These are phyloP conservation scores for Aphanocladium album DNA, from an alignment of 2,329 filamentous ascomycete species.

Conservation along the genomic window DNA sequence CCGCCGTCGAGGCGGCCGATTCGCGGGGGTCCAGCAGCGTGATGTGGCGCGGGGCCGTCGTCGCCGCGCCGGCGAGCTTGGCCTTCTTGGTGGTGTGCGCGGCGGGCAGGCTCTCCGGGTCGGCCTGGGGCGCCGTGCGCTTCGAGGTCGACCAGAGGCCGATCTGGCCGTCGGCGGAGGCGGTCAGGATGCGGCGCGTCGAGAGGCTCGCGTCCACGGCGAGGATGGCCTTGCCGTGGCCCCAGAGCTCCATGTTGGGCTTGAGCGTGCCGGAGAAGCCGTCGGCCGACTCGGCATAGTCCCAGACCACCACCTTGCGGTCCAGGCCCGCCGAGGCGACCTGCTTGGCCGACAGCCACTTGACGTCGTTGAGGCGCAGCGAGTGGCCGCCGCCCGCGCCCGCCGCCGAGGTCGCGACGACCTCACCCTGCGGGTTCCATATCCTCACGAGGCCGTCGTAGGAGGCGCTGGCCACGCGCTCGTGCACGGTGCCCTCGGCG, in stretches of 20 bases:
- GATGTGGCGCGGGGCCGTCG: slow-evolving; percentile 70
- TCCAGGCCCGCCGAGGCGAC: slow-evolving; percentile 82
- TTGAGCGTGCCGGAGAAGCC: slow-evolving; percentile 58
- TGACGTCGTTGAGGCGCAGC: slow-evolving; percentile 73
- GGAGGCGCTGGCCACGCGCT: slow-evolving; percentile 78
- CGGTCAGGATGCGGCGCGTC: slow-evolving; percentile 75
- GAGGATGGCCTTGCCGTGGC: slow-evolving; percentile 71
- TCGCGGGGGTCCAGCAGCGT: slow-evolving; percentile 88
- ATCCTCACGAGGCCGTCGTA: slow-evolving; percentile 86
- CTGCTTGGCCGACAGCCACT: slow-evolving; percentile 72
- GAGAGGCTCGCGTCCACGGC: slow-evolving; percentile 67
- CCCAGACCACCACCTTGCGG: slow-evolving; percentile 83
- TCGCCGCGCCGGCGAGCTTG: slow-evolving; percentile 49
- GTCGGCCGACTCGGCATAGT: slow-evolving; percentile 66
- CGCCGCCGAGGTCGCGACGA: slow-evolving; percentile 70
- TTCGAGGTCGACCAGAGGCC: slow-evolving; percentile 88
- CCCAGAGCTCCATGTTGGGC: slow-evolving; percentile 75
- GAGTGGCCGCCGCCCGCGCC: slow-evolving; percentile 67
- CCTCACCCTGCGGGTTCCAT: slow-evolving; percentile 84
- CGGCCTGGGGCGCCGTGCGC: slow-evolving; percentile 67
- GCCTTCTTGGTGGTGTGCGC: slow-evolving; percentile 69
- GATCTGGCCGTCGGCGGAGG: slow-evolving; percentile 74
- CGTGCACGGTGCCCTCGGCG: slow-evolving; percentile 28
- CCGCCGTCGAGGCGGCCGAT: slow-evolving; percentile 63
- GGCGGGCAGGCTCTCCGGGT: slow-evolving; percentile 62